Evolutionary conservation across 805 yeast species (phyloP).

Genomic region (Candida qinlingensis): DNA sequence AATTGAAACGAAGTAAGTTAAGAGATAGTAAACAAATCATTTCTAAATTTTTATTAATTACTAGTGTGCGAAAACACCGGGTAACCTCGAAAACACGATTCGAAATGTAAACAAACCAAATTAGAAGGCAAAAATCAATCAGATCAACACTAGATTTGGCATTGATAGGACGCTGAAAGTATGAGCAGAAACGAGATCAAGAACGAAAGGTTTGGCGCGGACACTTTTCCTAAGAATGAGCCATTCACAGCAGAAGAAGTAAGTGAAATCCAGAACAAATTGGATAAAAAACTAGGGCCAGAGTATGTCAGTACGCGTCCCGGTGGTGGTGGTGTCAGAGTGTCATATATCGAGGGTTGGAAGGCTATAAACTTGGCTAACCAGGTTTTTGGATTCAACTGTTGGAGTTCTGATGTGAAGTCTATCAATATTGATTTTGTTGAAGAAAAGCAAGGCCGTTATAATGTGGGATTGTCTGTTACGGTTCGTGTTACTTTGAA

Average conservation of each 20-base stretch:
- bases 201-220: conserved; percentile 2
- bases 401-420: conserved; percentile 74
- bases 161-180: not conserved
- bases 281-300: conserved; percentile 57
- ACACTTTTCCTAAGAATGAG: conserved; percentile 13
- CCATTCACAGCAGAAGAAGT: conserved; percentile 14
- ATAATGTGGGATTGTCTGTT: conserved; percentile 63
- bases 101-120: conserved; percentile 3
- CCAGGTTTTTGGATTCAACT: conserved; percentile 76
- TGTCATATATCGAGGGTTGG: conserved; percentile 81
- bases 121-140: not conserved
- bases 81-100: not conserved
- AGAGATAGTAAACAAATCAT: not conserved
- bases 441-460: conserved; percentile 56
- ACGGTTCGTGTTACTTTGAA: conserved; percentile 67
- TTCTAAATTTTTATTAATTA: too few species aligned
- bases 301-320: conserved; percentile 72
- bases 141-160: too few species aligned
- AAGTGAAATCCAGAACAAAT: conserved; percentile 30
- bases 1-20: not conserved
- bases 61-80: not conserved
- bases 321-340: conserved; percentile 66
- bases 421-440: conserved; percentile 63
- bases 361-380: conserved; percentile 75
- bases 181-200: conserved; percentile 7